These are phyloP conservation scores for Heliamphora exappendiculata DNA, from an alignment of 148 eudicot genomes.

Conservation along the genomic window DNA sequence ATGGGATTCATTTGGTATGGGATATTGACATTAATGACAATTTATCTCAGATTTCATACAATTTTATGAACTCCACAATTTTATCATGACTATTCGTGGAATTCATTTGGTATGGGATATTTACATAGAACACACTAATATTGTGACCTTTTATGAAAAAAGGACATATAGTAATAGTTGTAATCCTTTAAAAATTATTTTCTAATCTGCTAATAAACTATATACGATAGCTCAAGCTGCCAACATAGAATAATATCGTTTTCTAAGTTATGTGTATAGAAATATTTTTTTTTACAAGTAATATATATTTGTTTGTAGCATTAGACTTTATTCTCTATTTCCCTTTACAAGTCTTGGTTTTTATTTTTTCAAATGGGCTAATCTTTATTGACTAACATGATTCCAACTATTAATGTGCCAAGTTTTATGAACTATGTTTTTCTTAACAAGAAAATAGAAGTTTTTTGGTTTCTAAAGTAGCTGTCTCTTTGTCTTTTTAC, in stretches of 20 bases:
- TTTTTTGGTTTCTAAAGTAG: not conserved
- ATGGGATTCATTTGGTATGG: too few relatives aligned
- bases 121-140: too few relatives aligned
- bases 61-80: too few relatives aligned
- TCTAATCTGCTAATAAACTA: not conserved
- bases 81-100: too few relatives aligned
- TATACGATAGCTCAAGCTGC: not conserved
- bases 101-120: too few relatives aligned
- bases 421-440: not conserved
- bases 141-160: too few relatives aligned
- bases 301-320: not conserved
- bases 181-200: too few relatives aligned
- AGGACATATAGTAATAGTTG: too few relatives aligned
- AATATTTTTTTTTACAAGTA: too few relatives aligned
- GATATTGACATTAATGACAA: too few relatives aligned
- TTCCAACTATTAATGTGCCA: not conserved
- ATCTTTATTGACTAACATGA: not conserved
- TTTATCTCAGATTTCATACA: too few relatives aligned
- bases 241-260: not conserved
- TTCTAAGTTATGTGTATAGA: not conserved
- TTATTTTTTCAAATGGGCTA: not conserved
- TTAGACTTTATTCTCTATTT: not conserved
- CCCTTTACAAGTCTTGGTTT: not conserved
- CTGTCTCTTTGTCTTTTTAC: not conserved
- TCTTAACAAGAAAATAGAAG: not conserved